Conservation (phyloP, 148 eudicot genomes). For the Rhododendron kiyosumense region DNA sequence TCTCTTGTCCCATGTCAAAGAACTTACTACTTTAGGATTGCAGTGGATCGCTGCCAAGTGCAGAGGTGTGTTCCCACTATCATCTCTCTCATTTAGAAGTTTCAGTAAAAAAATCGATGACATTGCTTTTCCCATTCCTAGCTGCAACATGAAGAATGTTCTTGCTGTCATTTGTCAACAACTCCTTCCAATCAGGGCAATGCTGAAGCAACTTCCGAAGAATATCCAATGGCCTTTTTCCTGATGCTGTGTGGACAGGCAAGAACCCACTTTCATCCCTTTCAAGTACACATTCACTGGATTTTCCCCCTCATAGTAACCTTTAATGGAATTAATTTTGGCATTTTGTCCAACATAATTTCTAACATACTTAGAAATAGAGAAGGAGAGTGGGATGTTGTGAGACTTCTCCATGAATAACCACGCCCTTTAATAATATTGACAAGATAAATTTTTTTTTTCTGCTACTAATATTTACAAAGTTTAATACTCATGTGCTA, state of each 20-base stretch:
- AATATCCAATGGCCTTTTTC: not conserved
- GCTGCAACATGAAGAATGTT: not conserved
- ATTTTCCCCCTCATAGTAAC: not conserved
- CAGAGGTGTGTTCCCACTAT: slow-evolving; percentile 21
- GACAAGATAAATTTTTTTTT: too few relatives aligned
- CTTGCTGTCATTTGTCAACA: not conserved
- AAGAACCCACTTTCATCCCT: too few relatives aligned
- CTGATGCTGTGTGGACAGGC: not conserved
- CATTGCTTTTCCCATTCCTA: not conserved
- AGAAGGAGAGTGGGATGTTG: too few relatives aligned
- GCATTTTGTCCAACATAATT: too few relatives aligned
- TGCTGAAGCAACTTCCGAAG: not conserved
- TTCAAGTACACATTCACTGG: not conserved
- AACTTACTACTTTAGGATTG: slow-evolving; percentile 14
- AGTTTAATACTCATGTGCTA: too few relatives aligned
- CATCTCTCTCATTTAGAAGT: not conserved
- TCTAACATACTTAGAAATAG: too few relatives aligned
- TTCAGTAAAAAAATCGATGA: not conserved
- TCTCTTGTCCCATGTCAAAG: slow-evolving; percentile 19
- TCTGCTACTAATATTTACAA: too few relatives aligned
- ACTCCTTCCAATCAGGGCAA: not conserved
- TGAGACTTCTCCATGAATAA: too few relatives aligned
- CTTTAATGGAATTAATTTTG: not conserved
- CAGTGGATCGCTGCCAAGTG: slow-evolving; percentile 20
- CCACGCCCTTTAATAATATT: too few relatives aligned